Evolutionary conservation across 2,329 filamentous ascomycete genomes (phyloP).

Genomic region (Ophiosphaerella korrae): DNA sequence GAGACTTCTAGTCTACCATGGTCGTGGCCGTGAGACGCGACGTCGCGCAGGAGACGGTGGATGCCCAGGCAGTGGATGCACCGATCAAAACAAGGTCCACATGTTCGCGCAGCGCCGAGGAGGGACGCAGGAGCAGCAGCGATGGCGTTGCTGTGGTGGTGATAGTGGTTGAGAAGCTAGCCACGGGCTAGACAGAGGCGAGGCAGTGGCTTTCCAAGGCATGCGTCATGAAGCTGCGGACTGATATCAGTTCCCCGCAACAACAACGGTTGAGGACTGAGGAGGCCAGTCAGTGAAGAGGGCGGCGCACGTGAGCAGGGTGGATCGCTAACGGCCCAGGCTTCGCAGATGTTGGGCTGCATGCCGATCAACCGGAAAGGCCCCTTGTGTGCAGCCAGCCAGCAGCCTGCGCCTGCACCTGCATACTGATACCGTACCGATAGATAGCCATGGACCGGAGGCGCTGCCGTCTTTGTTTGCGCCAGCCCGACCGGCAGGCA

Average conservation of each 20-base stretch:
- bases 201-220: background rate
- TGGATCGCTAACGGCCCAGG: conserved; percentile 10
- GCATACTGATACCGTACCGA: background rate
- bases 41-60: too few relatives aligned
- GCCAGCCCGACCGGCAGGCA: too few relatives aligned
- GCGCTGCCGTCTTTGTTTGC: too few relatives aligned
- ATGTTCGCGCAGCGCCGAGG: background rate
- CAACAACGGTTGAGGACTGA: background rate
- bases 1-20: too few relatives aligned
- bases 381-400: conserved; percentile 14
- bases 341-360: conserved; percentile 19
- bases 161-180: conserved; percentile 2
- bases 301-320: too few relatives aligned
- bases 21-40: too few relatives aligned
- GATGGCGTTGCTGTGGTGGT: background rate
- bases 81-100: background rate
- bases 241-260: background rate
- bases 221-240: background rate
- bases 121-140: background rate
- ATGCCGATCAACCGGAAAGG: conserved; percentile 20
- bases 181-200: background rate
- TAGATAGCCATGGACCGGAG: conserved; percentile 1
- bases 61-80: too few relatives aligned
- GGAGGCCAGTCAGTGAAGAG: background rate
- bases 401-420: too few relatives aligned